Conservation (phyloP, 2,329 filamentous ascomycete genomes). For the Tolypocladium sp. region DNA sequence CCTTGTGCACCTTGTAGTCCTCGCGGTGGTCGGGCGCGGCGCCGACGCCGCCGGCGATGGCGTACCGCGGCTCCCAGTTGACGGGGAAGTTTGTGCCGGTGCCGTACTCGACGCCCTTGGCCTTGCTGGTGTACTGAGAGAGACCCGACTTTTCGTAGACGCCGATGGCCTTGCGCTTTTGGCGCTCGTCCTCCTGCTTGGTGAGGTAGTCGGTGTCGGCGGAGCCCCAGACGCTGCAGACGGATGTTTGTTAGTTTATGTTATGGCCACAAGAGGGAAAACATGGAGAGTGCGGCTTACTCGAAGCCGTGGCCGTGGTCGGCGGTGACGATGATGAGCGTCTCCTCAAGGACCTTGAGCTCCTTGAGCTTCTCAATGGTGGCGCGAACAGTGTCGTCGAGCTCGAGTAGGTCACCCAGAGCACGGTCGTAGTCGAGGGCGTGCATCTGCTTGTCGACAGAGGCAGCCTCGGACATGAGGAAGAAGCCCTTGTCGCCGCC, state of each 20-base stretch:
- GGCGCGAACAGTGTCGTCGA: conserved; percentile 74
- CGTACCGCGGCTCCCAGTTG: conserved; percentile 80
- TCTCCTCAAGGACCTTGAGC: conserved; percentile 61
- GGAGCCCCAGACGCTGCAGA: conserved; percentile 56
- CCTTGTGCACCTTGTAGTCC: conserved; percentile 62
- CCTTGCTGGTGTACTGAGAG: conserved; percentile 60
- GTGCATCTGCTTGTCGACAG: conserved; percentile 89
- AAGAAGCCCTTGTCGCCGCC: conserved; percentile 69
- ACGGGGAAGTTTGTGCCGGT: conserved; percentile 69
- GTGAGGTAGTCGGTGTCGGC: conserved; percentile 73
- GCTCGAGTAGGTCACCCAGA: conserved; percentile 73
- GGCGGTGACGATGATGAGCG: conserved; percentile 72
- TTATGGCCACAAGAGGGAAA: neutral
- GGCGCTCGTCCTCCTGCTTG: conserved; percentile 54
- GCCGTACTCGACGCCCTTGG: conserved; percentile 54
- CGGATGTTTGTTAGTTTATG: conserved; percentile 1
- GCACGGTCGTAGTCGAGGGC: conserved; percentile 76
- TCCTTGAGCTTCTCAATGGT: conserved; percentile 61
- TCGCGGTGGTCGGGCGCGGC: conserved; percentile 70
- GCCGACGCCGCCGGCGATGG: conserved; percentile 62
- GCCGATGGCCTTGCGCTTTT: conserved; percentile 68
- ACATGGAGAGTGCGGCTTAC: conserved; percentile 14
- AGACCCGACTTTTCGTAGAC: conserved; percentile 64
- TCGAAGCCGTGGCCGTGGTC: conserved; percentile 88
- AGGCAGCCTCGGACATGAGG: conserved; percentile 79